Evolutionary conservation across 2,329 filamentous ascomycete genomes (phyloP), one percentile per base, ranked within the genome.

Genomic region (Chaetomiaceae sp.): DNA sequence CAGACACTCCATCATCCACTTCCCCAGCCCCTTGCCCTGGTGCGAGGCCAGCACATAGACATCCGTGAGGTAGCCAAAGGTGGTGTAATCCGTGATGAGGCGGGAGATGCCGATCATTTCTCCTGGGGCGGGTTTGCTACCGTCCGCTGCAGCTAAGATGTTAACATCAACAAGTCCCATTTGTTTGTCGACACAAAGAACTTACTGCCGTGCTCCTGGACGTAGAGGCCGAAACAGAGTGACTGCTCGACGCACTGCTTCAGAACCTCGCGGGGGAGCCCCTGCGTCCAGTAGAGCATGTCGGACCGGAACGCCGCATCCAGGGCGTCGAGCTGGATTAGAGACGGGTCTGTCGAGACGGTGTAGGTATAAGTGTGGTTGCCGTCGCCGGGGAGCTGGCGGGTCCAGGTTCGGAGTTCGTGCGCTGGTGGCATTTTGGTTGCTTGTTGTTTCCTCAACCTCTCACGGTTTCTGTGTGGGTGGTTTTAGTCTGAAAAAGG

Each of bases 1-100:
- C 54, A 86, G 68, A 60, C 79, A 83, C 5, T 72, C 67, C 66
- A 88, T 78, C 64, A 89, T 69, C 83, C 84, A 89, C 39, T 72
- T 77, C 3, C 82, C 86, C 1, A 89, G 72, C 0, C 86, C 85
- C 9, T 75, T 71, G 4, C 79, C 76, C 64, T 85, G 83, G 61
- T 82, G 80, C 36, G 77, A 74, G 0, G 78, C 72, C 3, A 81
- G 66, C 20, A 89, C 72, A 66, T 85, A 89, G 19, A 88, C 81
- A 63, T 89, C 86, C 23, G 84, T 85, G 45, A 86, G 69, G 62
- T 87, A 90, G 39, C 79, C 83, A 60, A 88, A 82, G 0, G 85
- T 86, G 43, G 82, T 76, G 62, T 80, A 78, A 68, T 90, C 87
- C 8, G 86, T 90, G 47, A 89, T 72, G n/a, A 59, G 47, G 27